Evolutionary conservation across 495 filamentous ascomycete genomes (phyloP), one percentile per base, ranked within the genome.

Genomic region (Delitschia confertaspora): DNA sequence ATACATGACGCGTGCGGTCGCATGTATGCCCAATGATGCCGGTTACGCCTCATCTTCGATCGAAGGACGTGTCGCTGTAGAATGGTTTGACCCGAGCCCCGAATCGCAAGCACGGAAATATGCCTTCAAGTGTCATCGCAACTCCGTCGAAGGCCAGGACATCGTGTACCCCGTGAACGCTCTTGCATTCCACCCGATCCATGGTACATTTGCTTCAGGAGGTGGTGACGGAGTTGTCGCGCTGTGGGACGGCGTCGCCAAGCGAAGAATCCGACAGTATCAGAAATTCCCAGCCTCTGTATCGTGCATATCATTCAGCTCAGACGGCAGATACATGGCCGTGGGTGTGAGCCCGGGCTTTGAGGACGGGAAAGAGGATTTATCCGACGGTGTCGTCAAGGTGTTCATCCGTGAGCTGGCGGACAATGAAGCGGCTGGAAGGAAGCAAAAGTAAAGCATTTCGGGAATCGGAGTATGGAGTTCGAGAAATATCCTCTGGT

Each of bases 111-210:
- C 82, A 13, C 72, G 88, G 42, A 96, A 95, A 57, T 98, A 95
- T 68, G 91, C 91, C 7, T 98, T 98, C 72, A 98, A 98, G 61
- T 98, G 91, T 65, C 91, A 98, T 65, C 79, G 91, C 8, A 82
- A 91, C 62, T 38, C 55, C 11, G 38, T 65, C 1, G 73, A 84
- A 33, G 82, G 80, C 21, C 69, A 79, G 6, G 91, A 98, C 60
- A 71, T 95, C 7, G 86, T 98, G 6, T 98, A 91, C 58, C 91
- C 91, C 0, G 89, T 98, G 53, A 93, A 98, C 63, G 81, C 89
- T 9, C 73, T 98, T 0, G 75, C 86, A 0, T 98, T 95, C 65
- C 89, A 98, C 67, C 88, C 91, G 1, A 63, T 84, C 3, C 77
- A 85, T 54, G 89, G 89, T 18, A 94, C 88, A 0, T 95, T 98